phyloP scores from a whole-genome alignment of 2,329 filamentous ascomycete genomes.

The Metarhizium brunneum region DNA sequence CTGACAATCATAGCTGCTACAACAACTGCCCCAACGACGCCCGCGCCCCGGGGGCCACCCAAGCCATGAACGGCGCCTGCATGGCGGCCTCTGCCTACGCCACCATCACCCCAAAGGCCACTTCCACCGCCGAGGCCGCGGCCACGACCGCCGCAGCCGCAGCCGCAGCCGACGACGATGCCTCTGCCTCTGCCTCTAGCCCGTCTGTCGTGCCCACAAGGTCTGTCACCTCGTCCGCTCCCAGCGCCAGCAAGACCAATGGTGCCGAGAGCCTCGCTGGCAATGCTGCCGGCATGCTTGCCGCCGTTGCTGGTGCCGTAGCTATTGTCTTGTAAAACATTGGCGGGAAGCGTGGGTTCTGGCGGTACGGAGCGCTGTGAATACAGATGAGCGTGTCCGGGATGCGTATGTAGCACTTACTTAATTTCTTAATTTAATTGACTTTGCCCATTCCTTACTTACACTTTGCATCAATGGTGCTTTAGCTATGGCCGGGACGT shows the following conservation, averaged over 20 bases:
- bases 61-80: conserved; percentile 35
- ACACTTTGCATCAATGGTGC: no score
- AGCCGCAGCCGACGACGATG: conserved; percentile 3
- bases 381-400: no score
- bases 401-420: no score
- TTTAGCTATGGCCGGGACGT: no score
- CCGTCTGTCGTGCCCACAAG: conserved; percentile 11
- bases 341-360: no score
- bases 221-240: conserved; percentile 10
- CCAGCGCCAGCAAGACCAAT: conserved; percentile 14
- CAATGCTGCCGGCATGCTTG: conserved; percentile 24
- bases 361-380: no score
- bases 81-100: conserved; percentile 34
- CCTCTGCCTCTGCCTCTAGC: conserved; percentile 12
- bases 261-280: conserved; percentile 17
- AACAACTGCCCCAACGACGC: conserved; percentile 46
- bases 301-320: conserved; percentile 28
- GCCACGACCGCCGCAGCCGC: conserved; percentile 13
- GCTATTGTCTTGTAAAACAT: conserved; percentile 24
- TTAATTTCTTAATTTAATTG: no score
- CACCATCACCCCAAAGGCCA: conserved; percentile 19
- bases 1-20: conserved; percentile 33
- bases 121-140: conserved; percentile 11
- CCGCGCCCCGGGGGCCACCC: conserved; percentile 22
- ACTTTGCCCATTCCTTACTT: no score